Percentiles rank a stretch among this genome's conserved stretches.
Evolutionary conservation across 2,329 filamentous ascomycete species (phyloP).

Genomic region (Paecilomyces formosus): DNA sequence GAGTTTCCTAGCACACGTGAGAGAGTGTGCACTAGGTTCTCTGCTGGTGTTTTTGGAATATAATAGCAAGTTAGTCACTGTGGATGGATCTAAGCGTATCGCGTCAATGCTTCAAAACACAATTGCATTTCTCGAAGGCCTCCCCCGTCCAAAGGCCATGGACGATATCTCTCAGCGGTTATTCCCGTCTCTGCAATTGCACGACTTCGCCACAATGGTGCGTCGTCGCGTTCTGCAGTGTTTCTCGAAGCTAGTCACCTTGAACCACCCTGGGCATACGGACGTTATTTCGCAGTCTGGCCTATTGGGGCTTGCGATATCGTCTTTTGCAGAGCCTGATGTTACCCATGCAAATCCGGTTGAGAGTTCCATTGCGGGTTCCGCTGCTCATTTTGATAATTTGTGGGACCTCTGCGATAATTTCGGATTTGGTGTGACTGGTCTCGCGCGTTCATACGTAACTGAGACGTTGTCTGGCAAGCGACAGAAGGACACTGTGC

Average conservation of each 20-base stretch:
- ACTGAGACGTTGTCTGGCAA: slow-evolving; percentile 64
- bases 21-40: slow-evolving; percentile 87
- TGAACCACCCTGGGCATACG: slow-evolving; percentile 75
- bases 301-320: slow-evolving; percentile 78
- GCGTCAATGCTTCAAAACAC: slow-evolving; percentile 94
- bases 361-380: slow-evolving; percentile 84
- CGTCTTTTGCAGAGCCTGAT: slow-evolving; percentile 88
- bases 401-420: slow-evolving; percentile 96
- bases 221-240: slow-evolving; percentile 88
- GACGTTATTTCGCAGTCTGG: slow-evolving; percentile 89
- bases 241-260: slow-evolving; percentile 82
- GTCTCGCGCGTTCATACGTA: slow-evolving; percentile 70
- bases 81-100: slow-evolving; percentile 88
- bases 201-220: slow-evolving; percentile 89
- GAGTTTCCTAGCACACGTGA: slow-evolving; percentile 86
- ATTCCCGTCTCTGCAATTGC: slow-evolving; percentile 75
- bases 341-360: slow-evolving; percentile 62
- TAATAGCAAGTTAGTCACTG: slow-evolving; percentile 83
- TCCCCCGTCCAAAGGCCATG: slow-evolving; percentile 74
- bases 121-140: slow-evolving; percentile 74
- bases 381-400: slow-evolving; percentile 81
- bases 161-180: slow-evolving; percentile 82
- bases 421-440: slow-evolving; percentile 86
- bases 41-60: slow-evolving; percentile 89
- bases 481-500: slow-evolving; percentile 52